Evolutionary conservation across 768 basidiomycete species (phyloP).

Genomic region (Clavaria fumosa): DNA sequence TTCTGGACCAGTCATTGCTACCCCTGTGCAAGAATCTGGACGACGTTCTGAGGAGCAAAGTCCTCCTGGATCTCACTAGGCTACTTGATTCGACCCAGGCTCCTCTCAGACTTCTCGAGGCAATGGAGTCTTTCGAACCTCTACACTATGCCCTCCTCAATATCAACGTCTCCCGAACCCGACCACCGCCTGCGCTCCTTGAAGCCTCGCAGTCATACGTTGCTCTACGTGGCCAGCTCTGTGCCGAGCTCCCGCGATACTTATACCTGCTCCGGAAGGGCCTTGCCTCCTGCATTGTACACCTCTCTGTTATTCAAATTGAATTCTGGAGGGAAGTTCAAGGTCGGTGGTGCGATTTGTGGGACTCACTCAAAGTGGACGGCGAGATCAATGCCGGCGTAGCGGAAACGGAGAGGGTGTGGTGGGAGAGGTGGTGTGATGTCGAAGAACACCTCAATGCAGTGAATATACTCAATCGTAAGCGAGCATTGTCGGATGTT

Average conservation of each 20-base stretch:
- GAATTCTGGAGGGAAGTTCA: conserved; percentile 44
- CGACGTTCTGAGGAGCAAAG: conserved; percentile 30
- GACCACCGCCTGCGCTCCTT: conserved; percentile 50
- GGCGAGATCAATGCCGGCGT: conserved; percentile 52
- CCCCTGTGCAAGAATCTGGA: conserved; percentile 40
- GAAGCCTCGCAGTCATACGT: conserved; percentile 66
- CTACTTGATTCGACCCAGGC: conserved; percentile 44
- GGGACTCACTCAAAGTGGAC: conserved; percentile 66
- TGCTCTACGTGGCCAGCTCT: conserved; percentile 58
- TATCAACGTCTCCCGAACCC: conserved; percentile 43
- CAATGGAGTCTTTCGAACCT: conserved; percentile 61
- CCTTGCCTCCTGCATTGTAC: conserved; percentile 32
- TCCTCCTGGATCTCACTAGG: conserved; percentile 42
- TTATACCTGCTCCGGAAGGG: conserved; percentile 45
- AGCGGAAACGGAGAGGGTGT: conserved; percentile 56
- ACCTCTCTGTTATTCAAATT: conserved; percentile 41
- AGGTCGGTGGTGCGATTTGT: conserved; percentile 63
- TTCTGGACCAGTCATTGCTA: conserved; percentile 39
- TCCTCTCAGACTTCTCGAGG: conserved; percentile 49
- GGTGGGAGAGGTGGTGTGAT: conserved; percentile 54
- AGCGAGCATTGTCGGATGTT: not conserved
- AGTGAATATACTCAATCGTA: conserved; percentile 20
- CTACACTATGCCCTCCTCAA: conserved; percentile 57
- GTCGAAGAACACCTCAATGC: conserved; percentile 34
- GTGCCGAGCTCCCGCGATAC: conserved; percentile 54